Base-by-base conservation (phyloP, 1,284 basidiomycete species). In the Ustilago vetiveriae region DNA sequence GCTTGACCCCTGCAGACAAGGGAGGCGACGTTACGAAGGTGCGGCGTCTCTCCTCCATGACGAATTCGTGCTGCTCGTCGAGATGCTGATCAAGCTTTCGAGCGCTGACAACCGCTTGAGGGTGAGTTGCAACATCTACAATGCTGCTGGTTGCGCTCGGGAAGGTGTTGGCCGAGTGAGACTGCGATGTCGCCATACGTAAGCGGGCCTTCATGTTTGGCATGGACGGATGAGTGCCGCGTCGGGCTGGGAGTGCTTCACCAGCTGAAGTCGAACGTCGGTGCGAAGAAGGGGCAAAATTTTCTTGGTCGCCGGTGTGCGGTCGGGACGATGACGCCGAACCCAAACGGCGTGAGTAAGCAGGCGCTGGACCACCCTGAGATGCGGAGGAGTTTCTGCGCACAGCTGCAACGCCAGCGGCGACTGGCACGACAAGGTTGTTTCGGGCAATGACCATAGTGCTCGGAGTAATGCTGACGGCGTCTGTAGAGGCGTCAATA, bases 21-120 rank as follows among this genome's bases (percentile, higher is more conserved):
- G 68, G 68, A 10, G 68, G 68, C 26, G 68, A 71, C 4, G 62
- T 45, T 17, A 71, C 41, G 26, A 53, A 51, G 3, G 41, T 48
- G 37, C 57, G 49, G 36, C 64, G 57, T 35, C 48, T 56, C 38
- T 56, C 56, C 19, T 70, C 67, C 52, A 62, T 59, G 21, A 58
- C 40, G 16, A 44, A 26, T 29, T 24, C 24, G 16, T 43, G 52
- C 27, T 39, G 43, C 19, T 50, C 48, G 13, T 55, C 42, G n/a
- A 50, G 36, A 6, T 45, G 29, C n/a, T 26, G 6, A 21, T 57
- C 45, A 13, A 56, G 43, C 13, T 53, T 21, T 6, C 46, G 49
- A 32, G 26, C 13, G 7, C 11, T 14, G 16, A 30, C 17, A 13
- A 6, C 4, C 2, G 10, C 3, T 13, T 17, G 32, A 35, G 32